These are phyloP conservation scores for Eleusine coracana DNA, from an alignment of 176 grass and related monocot genomes.

Conservation along the genomic window DNA sequence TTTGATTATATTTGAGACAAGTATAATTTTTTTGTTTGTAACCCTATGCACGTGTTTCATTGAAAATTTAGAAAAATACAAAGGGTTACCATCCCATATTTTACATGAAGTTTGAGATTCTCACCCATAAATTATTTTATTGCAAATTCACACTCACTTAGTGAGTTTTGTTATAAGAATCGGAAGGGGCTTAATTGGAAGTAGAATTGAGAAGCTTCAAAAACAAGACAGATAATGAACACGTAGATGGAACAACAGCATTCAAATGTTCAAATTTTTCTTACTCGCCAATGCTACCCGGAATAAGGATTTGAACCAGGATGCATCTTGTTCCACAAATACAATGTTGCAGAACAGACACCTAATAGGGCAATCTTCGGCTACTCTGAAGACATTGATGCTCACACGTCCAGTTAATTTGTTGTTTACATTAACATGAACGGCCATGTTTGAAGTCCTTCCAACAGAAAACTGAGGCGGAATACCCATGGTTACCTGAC, in stretches of 20 bases:
- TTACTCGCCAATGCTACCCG: constrained; percentile 42
- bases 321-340: constrained; percentile 59
- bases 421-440: constrained; percentile 74
- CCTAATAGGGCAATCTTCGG: constrained; percentile 71
- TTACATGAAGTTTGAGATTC: too few relatives aligned
- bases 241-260: constrained; percentile 22
- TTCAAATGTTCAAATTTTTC: constrained; percentile 33
- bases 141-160: too few relatives aligned
- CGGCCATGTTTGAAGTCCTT: constrained; percentile 56
- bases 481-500: constrained; percentile 69
- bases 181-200: not conserved
- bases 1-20: too few relatives aligned
- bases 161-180: too few relatives aligned
- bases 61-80: too few relatives aligned
- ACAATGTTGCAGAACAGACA: constrained; percentile 62
- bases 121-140: too few relatives aligned
- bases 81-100: too few relatives aligned
- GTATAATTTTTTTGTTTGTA: too few relatives aligned
- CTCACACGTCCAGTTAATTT: constrained; percentile 72
- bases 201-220: constrained; percentile 12
- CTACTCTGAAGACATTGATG: constrained; percentile 71
- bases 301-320: constrained; percentile 26
- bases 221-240: constrained; percentile 9
- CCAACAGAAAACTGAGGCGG: constrained; percentile 63
- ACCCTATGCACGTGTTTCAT: too few relatives aligned